A percentile compares a stretch with the other conserved stretches of the same genome.
phyloP scores from a whole-genome alignment of 768 basidiomycete species.

The Agaricus subrufescens region DNA sequence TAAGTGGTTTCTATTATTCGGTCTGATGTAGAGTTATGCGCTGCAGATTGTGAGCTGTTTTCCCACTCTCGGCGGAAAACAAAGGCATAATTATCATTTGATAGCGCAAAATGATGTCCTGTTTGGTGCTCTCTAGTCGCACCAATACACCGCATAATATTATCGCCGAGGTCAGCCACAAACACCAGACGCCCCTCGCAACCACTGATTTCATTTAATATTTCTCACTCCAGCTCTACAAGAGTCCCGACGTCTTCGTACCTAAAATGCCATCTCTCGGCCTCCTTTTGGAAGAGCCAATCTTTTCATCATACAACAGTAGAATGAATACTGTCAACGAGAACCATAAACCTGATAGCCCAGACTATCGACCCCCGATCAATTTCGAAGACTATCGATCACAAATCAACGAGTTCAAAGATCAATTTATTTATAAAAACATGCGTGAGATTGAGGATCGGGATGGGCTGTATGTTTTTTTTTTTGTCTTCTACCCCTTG shows the following conservation, averaged over 20 bases:
- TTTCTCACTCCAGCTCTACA: conserved; percentile 55
- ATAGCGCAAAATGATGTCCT: conserved; percentile 96
- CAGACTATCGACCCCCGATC: conserved; percentile 66
- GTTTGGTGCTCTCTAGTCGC: conserved; percentile 73
- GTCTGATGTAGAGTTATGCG: not conserved
- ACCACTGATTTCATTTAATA: not conserved
- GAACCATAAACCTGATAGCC: conserved; percentile 46
- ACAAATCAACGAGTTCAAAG: conserved; percentile 77
- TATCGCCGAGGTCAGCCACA: conserved; percentile 57
- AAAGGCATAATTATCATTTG: conserved; percentile 5
- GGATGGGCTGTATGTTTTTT: conserved; percentile 58
- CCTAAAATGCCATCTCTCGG: conserved; percentile 97
- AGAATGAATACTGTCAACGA: conserved; percentile 46
- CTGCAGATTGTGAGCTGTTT: conserved; percentile 44
- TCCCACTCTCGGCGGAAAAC: conserved; percentile 5
- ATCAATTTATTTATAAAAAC: conserved; percentile 77
- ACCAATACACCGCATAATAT: conserved; percentile 71
- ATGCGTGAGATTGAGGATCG: conserved; percentile 84
- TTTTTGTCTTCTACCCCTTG: not conserved
- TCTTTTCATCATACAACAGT: conserved; percentile 75
- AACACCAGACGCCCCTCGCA: not conserved
- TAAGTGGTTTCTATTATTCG: not conserved
- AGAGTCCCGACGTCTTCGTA: conserved; percentile 70
- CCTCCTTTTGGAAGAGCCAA: conserved; percentile 82
- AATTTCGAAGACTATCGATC: conserved; percentile 66